Conservation (phyloP, 2,329 filamentous ascomycete species). For the Akanthomyces uredinophilus region DNA sequence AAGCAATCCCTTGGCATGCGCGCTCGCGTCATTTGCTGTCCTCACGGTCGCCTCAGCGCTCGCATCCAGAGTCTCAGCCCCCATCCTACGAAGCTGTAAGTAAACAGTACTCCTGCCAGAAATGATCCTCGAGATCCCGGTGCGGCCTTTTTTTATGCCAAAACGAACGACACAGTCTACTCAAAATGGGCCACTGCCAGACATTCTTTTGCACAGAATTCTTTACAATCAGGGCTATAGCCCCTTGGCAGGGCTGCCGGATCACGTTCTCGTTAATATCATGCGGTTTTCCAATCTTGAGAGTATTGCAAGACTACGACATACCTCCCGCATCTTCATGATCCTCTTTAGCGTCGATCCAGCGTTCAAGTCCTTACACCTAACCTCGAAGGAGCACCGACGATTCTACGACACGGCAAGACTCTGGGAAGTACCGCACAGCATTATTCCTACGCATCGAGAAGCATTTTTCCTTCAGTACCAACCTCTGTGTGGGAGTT, state of each 20-base stretch:
- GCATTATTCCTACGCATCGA: not conserved
- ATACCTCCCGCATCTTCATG: constrained; percentile 1
- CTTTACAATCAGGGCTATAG: not conserved
- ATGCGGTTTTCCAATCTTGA: not conserved
- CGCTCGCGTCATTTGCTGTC: too few relatives aligned
- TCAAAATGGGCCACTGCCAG: not conserved
- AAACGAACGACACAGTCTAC: not conserved
- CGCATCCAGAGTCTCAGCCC: not conserved
- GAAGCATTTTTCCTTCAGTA: not conserved
- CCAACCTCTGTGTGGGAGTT: not conserved
- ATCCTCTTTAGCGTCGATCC: not conserved
- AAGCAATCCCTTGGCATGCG: not conserved
- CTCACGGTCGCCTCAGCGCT: not conserved
- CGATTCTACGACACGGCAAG: not conserved
- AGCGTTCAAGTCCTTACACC: not conserved
- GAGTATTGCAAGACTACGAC: not conserved
- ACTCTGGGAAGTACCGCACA: not conserved
- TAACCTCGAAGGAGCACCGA: not conserved
- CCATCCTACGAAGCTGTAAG: not conserved
- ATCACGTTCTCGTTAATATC: not conserved
- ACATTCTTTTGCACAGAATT: not conserved
- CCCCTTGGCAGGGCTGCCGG: not conserved
- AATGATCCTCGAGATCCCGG: not conserved
- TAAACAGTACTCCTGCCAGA: not conserved
- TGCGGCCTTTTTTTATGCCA: not conserved